Base-by-base conservation (phyloP, 83 land plant species). In the Isoetes engelmannii region DNA sequence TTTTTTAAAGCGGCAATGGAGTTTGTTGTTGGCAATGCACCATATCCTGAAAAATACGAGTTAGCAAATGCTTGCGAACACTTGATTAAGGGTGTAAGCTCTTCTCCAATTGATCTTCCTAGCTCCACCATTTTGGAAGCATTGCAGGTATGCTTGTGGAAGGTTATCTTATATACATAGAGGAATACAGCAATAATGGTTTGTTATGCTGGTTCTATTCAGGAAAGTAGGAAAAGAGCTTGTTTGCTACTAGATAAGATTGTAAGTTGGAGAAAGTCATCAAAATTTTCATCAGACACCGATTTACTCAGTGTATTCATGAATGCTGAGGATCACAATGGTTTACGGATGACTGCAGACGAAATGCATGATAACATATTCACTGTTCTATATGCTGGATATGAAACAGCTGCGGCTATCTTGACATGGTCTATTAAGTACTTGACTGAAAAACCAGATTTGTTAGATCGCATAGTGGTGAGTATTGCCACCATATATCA, bases 81-180 rank as follows among this genome's bases (percentile, higher is more conserved):
- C 42, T 62, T 87, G 21, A 78, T 83, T 45, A 71, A 73, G 54
- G 91, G 91, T 20, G 86, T 85, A 60, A 87, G 83, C 64, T 87
- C 88, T 4, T 83, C 84, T 46, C 84, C 85, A 7, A 76, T 63
- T 5, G 74, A 76, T 44, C 70, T 87, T 12, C 88, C 92, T 15
- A 18, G 7, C 28, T 68, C 4, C 5, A 37, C 67, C 12, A 8
- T 37, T 59, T 59, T 59, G 17, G 9, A 18, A 9, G 62, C 6
- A 18, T 18, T 59, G 8, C 7, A 18, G 7, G 19, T 12, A 18
- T 12, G 62, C 8, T 60, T 60, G 7, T 7, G 18, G 9, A 18
- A 9, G 62, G 8, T 60, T 60, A 12, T 60, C 46, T 6, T 20
- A 15, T 5, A 10, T 21, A 45, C 7, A 63, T 6, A 63, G n/a